Evolutionary conservation across 2,329 filamentous ascomycete genomes (phyloP), one percentile per base, ranked within the genome.

Genomic region (Pseudogymnoascus sp.): DNA sequence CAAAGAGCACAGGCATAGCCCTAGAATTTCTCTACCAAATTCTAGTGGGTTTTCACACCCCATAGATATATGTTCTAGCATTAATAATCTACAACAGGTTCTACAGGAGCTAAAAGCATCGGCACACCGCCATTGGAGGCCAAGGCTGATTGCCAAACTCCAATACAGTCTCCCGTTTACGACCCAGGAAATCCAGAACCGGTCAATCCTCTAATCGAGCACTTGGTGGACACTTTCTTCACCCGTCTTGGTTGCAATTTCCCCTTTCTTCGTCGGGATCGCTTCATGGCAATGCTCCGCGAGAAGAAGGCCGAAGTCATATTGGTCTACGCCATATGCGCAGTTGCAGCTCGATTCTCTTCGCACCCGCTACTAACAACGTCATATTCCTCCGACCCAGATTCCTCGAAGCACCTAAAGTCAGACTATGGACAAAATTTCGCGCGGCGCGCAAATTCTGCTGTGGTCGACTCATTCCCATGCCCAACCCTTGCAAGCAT

Each of bases 291-390:
- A 16, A 83, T 91, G 72, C 80, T 95, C 8, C 85, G 86, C 70
- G 90, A 93, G 66, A 95, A 94, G 71, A 83, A 84, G 60, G 84
- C 92, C 5, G 91, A 95, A 69, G 84, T 90, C 0, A 94, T 96
- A 65, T 78, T 96, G 0, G 91, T 96, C 2, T 90, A 96, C 73
- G 87, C 91, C 5, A 87, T 96, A 12, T 96, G 92, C 71, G 88
- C 90, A 3, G 75, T 96, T 52, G 87, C 90, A 28, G 90, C 91
- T 7, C 82, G 91, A 8, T 96, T 96, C 73, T 94, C 90, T 0
- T 82, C 88, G 60, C 78, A 82, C 3, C 78, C 80, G 25, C 71
- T 84, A 61, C 79, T 81, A 1, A 75, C 78, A 45, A 45, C 22
- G 22, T 12, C 41, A 45, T 25, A 45, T 25, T 22, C 38, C 16